Evolutionary conservation across 495 filamentous ascomycete species (phyloP).

Genomic region (Niebla homalea): DNA sequence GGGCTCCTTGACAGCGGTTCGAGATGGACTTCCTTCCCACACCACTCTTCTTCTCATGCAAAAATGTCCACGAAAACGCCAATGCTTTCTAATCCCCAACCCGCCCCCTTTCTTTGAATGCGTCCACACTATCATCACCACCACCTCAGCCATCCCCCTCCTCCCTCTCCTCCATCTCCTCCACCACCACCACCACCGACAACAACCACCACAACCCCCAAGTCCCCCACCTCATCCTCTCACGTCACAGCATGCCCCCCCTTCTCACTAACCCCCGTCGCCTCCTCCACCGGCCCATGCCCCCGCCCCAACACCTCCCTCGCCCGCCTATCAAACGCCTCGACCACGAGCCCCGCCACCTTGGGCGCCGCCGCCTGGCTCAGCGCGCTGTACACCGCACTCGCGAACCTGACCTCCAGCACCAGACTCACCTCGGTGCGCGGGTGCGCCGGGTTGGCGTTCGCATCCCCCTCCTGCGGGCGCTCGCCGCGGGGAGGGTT

Average conservation of each 20-base stretch:
- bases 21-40: too few species aligned
- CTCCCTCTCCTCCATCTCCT: neutral
- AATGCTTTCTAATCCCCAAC: too few species aligned
- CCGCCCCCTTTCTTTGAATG: too few species aligned
- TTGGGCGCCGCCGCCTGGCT: conserved; percentile 69
- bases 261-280: neutral
- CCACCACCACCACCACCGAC: too few species aligned
- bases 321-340: conserved; percentile 72
- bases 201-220: conserved; percentile 3
- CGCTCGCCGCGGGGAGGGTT: conserved; percentile 17
- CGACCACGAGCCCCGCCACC: conserved; percentile 77
- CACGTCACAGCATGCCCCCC: too few species aligned
- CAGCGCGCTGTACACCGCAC: conserved; percentile 67
- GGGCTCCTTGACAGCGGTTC: too few species aligned
- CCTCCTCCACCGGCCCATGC: conserved; percentile 1
- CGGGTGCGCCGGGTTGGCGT: conserved; percentile 6
- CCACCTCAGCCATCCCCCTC: neutral
- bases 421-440: conserved; percentile 59
- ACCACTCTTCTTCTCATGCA: too few species aligned
- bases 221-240: conserved; percentile 7
- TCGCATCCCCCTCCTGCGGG: conserved; percentile 20
- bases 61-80: too few species aligned
- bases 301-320: conserved; percentile 13
- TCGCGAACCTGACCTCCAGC: conserved; percentile 71
- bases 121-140: too few species aligned